Percentiles rank a stretch among this genome's conserved stretches.
Conservation (phyloP, 768 basidiomycete genomes). For the Melanogaster broomeanus region DNA sequence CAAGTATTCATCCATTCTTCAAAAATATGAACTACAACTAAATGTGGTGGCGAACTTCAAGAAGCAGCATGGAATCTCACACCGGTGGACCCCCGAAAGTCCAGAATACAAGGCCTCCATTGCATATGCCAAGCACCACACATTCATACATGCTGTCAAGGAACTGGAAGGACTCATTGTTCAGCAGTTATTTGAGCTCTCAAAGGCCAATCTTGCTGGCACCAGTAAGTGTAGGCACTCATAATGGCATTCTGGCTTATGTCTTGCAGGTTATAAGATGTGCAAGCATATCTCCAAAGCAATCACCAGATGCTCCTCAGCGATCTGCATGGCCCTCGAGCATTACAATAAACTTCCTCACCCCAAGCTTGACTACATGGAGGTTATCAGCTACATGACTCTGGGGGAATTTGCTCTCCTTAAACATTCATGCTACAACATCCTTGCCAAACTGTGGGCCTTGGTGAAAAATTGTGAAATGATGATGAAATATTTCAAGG, state of each 20-base stretch:
- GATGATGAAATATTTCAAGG: conserved; percentile 30
- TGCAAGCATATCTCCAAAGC: conserved; percentile 36
- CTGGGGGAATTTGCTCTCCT: conserved; percentile 37
- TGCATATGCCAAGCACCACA: not conserved
- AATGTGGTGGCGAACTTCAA: conserved; percentile 4
- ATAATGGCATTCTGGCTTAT: not conserved
- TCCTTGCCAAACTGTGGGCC: conserved; percentile 32
- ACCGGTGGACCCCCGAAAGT: conserved; percentile 25
- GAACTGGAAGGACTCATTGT: conserved; percentile 35
- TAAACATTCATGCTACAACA: conserved; percentile 29
- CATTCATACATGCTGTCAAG: conserved; percentile 33
- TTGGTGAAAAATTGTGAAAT: conserved; percentile 37
- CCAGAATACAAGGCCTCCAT: conserved; percentile 23
- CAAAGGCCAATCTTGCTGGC: conserved; percentile 36
- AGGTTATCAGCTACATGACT: conserved; percentile 17
- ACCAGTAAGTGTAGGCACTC: conserved; percentile 30
- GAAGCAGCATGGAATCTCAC: conserved; percentile 25
- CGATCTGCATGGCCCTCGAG: conserved; percentile 33
- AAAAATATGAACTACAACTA: conserved; percentile 7
- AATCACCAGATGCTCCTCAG: conserved; percentile 28
- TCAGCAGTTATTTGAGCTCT: conserved; percentile 39
- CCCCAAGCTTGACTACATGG: conserved; percentile 19
- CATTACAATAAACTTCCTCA: conserved; percentile 30
- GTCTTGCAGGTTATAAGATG: conserved; percentile 34
- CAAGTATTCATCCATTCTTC: conserved; percentile 16